Conservation (phyloP, 805 yeast species). For the Myxozyma kluyveri region DNA sequence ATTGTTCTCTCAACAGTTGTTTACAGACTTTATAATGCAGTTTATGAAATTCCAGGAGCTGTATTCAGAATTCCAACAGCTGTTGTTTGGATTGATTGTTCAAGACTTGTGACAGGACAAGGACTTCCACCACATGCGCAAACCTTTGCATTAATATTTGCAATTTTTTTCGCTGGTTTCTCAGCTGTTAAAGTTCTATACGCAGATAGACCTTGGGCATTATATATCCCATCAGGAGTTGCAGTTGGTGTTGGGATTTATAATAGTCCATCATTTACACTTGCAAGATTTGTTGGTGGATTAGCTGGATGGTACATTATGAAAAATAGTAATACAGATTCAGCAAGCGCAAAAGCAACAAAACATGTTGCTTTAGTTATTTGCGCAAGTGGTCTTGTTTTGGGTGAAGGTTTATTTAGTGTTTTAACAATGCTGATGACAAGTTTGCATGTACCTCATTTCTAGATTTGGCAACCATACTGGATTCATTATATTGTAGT, state of each 20-base stretch:
- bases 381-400: slow-evolving; percentile 83
- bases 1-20: slow-evolving; percentile 73
- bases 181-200: slow-evolving; percentile 46
- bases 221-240: slow-evolving; percentile 85
- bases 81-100: slow-evolving; percentile 93
- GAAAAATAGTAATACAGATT: slow-evolving; percentile 4
- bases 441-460: slow-evolving; percentile 62
- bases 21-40: slow-evolving; percentile 75
- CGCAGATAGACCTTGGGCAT: slow-evolving; percentile 30
- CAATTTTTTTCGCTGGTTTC: slow-evolving; percentile 59
- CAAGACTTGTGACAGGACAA: slow-evolving; percentile 84
- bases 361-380: slow-evolving; percentile 72
- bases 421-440: slow-evolving; percentile 77
- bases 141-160: slow-evolving; percentile 66
- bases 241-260: slow-evolving; percentile 97
- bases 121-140: slow-evolving; percentile 83
- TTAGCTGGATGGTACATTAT: slow-evolving; percentile 48
- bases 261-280: slow-evolving; percentile 87
- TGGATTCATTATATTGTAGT: not conserved
- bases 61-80: slow-evolving; percentile 91
- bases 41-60: slow-evolving; percentile 80
- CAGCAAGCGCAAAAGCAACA: not conserved
- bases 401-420: slow-evolving; percentile 92
- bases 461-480: slow-evolving; percentile 32
- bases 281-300: slow-evolving; percentile 94